Conservation (phyloP, 441 rosid genomes). For the Eutrema salsugineum region DNA sequence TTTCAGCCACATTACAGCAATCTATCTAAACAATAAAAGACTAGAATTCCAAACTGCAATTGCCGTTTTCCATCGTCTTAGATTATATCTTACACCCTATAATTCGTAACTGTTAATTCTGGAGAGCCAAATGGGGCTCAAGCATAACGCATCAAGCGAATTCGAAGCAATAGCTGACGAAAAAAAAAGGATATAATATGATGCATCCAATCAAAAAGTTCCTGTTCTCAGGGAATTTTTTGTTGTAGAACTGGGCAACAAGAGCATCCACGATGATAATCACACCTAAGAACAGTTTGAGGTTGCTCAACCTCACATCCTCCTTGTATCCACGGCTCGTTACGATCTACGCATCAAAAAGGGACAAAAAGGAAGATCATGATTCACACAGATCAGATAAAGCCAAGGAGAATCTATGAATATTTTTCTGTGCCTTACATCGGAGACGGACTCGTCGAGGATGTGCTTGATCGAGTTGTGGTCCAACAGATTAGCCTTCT, state of each 20-base stretch:
- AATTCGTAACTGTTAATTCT: neutral
- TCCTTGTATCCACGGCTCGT: slow-evolving; percentile 78
- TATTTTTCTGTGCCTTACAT: slow-evolving; percentile 37
- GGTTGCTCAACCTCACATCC: slow-evolving; percentile 84
- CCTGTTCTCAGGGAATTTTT: slow-evolving; percentile 91
- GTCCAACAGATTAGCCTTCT: slow-evolving; percentile 87
- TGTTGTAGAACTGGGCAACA: slow-evolving; percentile 93
- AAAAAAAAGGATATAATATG: slow-evolving; percentile 69
- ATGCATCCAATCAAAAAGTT: slow-evolving; percentile 86
- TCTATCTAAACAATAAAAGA: neutral
- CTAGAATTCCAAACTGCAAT: neutral
- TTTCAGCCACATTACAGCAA: neutral
- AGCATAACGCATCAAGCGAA: slow-evolving; percentile 4
- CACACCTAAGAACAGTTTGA: slow-evolving; percentile 63
- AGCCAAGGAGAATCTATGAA: neutral
- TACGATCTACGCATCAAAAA: slow-evolving; percentile 47
- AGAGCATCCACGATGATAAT: slow-evolving; percentile 70
- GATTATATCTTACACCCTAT: neutral
- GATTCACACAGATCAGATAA: neutral
- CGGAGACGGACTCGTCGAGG: slow-evolving; percentile 88
- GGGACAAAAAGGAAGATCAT: neutral
- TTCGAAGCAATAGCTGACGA: neutral
- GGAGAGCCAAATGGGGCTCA: neutral
- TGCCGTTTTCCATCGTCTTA: neutral
- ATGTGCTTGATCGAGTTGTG: slow-evolving; percentile 91